Conservation (phyloP, 352 stramenopile genomes). For the Globisporangium alternatum region DNA sequence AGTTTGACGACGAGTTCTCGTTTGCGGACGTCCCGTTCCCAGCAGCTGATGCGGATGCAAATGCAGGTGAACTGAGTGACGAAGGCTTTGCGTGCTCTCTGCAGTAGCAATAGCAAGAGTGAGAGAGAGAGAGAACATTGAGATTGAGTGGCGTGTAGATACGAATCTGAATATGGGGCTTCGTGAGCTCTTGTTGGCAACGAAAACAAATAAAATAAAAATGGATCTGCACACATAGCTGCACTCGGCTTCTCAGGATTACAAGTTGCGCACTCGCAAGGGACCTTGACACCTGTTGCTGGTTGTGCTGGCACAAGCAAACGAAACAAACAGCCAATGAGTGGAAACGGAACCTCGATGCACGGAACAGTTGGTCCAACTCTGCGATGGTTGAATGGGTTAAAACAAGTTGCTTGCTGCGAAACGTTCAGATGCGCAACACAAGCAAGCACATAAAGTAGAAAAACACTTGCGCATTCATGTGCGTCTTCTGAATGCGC, state of each 20-base stretch:
- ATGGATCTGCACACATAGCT: too few species aligned
- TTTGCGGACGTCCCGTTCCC: conserved; percentile 21
- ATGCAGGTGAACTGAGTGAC: not conserved
- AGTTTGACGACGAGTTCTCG: conserved; percentile 48
- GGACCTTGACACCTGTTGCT: too few species aligned
- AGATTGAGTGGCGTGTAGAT: not conserved
- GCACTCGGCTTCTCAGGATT: too few species aligned
- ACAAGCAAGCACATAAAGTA: not conserved
- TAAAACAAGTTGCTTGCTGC: not conserved
- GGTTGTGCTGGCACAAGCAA: not conserved
- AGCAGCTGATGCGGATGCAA: not conserved
- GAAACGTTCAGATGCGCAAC: not conserved
- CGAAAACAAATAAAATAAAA: too few species aligned
- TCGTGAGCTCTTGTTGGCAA: too few species aligned
- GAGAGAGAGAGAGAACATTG: not conserved
- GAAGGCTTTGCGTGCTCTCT: not conserved
- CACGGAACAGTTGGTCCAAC: not conserved
- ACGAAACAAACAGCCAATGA: conserved; percentile 5
- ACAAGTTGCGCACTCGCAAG: too few species aligned
- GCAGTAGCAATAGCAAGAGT: not conserved
- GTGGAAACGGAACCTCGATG: not conserved
- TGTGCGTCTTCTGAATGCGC: not conserved
- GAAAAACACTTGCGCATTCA: not conserved
- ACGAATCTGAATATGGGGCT: not conserved
- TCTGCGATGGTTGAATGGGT: not conserved